Evolutionary conservation across 2,329 filamentous ascomycete species (phyloP), one percentile per base, ranked within the genome.

Genomic region (Phialophora expanda): DNA sequence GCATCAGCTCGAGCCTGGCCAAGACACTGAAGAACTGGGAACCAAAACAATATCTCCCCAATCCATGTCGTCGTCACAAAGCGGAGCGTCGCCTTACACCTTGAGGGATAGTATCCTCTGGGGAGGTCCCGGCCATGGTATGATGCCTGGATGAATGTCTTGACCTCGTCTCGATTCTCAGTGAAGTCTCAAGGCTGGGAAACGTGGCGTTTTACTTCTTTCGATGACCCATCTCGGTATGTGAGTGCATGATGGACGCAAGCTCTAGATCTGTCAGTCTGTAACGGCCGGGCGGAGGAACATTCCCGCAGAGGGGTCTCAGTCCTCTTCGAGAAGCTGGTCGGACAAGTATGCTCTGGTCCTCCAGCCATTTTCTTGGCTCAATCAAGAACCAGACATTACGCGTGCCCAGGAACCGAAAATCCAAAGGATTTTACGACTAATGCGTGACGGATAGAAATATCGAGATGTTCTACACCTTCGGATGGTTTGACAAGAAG

Each of bases 41-140:
- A 34, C 34, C 24, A 55, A 30, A 28, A 22, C 26, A 12, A 55
- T 34, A 32, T 55, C 53, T 11, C 53, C 53, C 12, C 24, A 55
- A 14, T 55, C 53, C 4, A 24, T 30, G 53, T 55, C 53, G 28
- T 55, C 53, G 28, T 55, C 53, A 8, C 24, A 55, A 20, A 55
- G 53, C 28, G 28, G 53, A n/a, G 53, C 24, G 7, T 55, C 53
- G 28, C 53, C 53, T 9, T 55, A 55, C 28, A 55, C 53, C 8
- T 30, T 34, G 17, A 32, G 53, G 28, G 53, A 55, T 20, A 55
- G 28, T 28, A 55, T 55, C 28, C 24, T 55, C 9, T 55, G 53
- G 53, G 53, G 48, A 53, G 26, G 53, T 55, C 28, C 53, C 7
- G 53, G 53, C 11, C 26, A 30, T 32, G 53, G 53, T 26, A 28